phyloP scores from a whole-genome alignment of 192 early-diverging fungal genomes.

The Anaeromyces robustus region DNA sequence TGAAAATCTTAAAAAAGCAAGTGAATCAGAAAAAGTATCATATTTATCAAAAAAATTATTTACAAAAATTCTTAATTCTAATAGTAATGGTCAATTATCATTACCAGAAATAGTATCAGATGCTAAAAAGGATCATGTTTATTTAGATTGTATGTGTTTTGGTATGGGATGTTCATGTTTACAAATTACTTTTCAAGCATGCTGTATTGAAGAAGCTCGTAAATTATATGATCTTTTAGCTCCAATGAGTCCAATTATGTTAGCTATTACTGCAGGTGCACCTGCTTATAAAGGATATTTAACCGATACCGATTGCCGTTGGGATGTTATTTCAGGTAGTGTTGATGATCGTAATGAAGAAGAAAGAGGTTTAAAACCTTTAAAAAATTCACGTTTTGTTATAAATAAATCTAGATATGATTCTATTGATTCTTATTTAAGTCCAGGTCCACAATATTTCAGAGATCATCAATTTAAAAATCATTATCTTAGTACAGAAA shows the following conservation, averaged over 20 bases:
- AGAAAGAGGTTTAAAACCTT: conserved; percentile 57
- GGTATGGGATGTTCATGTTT: conserved; percentile 97
- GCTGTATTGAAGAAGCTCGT: conserved; percentile 83
- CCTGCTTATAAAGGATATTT: conserved; percentile 90
- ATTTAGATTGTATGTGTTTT: conserved; percentile 98
- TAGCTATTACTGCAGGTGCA: conserved; percentile 79
- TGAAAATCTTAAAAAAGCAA: neutral
- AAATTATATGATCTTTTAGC: conserved; percentile 90
- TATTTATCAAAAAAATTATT: neutral
- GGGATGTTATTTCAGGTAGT: conserved; percentile 85
- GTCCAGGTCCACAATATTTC: conserved; percentile 19
- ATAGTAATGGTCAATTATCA: neutral
- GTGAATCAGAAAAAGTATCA: neutral
- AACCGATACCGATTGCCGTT: conserved; percentile 89
- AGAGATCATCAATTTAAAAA: neutral
- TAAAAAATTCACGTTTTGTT: neutral
- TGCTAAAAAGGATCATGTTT: conserved; percentile 59
- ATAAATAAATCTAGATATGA: conserved; percentile 96
- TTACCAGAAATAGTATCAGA: neutral
- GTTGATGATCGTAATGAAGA: conserved; percentile 88
- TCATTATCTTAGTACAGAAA: too few species aligned
- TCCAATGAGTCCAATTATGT: conserved; percentile 61
- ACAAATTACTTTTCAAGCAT: conserved; percentile 95
- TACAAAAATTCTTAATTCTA: neutral
- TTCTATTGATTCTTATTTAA: conserved; percentile 79